Evolutionary conservation across 495 filamentous ascomycete genomes (phyloP).

Genomic region (Hyaloscypha finlandica): DNA sequence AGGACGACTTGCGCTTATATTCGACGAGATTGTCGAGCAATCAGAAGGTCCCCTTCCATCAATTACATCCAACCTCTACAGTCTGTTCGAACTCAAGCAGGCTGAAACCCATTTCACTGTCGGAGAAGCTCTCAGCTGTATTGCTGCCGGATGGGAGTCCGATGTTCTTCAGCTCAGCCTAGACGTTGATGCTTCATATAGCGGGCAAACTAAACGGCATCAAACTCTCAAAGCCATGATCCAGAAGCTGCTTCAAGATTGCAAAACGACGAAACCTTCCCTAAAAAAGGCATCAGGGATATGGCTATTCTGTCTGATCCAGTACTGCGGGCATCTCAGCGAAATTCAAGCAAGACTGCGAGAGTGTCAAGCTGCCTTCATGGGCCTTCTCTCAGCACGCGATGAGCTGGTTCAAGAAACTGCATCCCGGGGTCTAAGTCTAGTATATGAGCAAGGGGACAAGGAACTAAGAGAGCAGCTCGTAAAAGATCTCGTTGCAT

Average conservation of each 20-base stretch:
- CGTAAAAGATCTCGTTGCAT: conserved; percentile 80
- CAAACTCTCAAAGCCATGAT: conserved; percentile 55
- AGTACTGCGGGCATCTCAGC: conserved; percentile 77
- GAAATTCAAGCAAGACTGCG: conserved; percentile 72
- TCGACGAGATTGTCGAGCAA: conserved; percentile 39
- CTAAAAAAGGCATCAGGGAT: conserved; percentile 87
- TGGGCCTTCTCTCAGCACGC: conserved; percentile 79
- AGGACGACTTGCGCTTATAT: conserved; percentile 63
- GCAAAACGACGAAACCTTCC: conserved; percentile 79
- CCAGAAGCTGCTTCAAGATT: conserved; percentile 71
- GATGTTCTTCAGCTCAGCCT: conserved; percentile 50
- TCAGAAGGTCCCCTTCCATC: conserved; percentile 24
- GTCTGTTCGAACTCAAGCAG: conserved; percentile 77
- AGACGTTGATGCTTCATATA: conserved; percentile 44
- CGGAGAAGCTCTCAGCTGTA: conserved; percentile 79
- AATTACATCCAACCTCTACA: conserved; percentile 65
- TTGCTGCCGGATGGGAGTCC: conserved; percentile 76
- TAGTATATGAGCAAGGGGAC: conserved; percentile 92
- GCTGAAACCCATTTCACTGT: conserved; percentile 86
- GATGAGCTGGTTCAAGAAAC: conserved; percentile 96
- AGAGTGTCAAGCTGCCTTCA: conserved; percentile 84
- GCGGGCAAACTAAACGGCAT: conserved; percentile 40
- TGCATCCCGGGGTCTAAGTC: conserved; percentile 81
- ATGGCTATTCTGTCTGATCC: conserved; percentile 90
- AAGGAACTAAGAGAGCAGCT: conserved; percentile 76